Conservation (phyloP, 371 early-diverging fungal species). For the Mortierella sp. region DNA sequence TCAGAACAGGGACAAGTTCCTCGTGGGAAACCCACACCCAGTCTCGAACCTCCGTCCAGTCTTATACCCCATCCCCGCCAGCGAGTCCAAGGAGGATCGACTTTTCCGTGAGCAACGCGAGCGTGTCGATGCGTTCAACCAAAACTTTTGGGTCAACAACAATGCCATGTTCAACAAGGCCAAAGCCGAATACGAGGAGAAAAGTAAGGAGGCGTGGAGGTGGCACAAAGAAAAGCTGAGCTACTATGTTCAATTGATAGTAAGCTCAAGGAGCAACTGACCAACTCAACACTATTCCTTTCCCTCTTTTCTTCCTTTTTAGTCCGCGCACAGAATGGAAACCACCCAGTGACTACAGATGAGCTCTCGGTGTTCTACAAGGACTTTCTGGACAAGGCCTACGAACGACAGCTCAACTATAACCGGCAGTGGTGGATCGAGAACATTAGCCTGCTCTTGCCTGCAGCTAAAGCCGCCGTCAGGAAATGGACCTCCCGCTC, state of each 20-base stretch:
- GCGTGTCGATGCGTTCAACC: slow-evolving; percentile 73
- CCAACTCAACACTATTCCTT: neutral
- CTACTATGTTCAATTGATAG: too few relatives aligned
- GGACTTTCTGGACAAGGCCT: slow-evolving; percentile 80
- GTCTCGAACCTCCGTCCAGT: slow-evolving; percentile 80
- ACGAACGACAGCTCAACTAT: slow-evolving; percentile 80
- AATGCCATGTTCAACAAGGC: slow-evolving; percentile 77
- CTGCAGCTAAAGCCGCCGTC: slow-evolving; percentile 73
- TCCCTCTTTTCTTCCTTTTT: neutral
- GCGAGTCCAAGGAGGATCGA: slow-evolving; percentile 69
- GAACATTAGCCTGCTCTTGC: slow-evolving; percentile 76
- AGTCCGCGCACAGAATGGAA: slow-evolving; percentile 52
- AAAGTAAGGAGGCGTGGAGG: slow-evolving; percentile 57
- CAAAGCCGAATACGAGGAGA: slow-evolving; percentile 74
- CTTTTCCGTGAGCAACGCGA: slow-evolving; percentile 59
- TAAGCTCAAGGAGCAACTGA: neutral
- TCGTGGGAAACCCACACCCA: slow-evolving; percentile 80
- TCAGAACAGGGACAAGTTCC: slow-evolving; percentile 40
- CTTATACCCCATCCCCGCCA: slow-evolving; percentile 69
- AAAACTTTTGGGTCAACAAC: slow-evolving; percentile 83
- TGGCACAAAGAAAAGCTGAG: too few relatives aligned
- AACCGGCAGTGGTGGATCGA: slow-evolving; percentile 83
- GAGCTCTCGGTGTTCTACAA: slow-evolving; percentile 84
- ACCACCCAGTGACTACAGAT: slow-evolving; percentile 73
- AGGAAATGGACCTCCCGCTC: slow-evolving; percentile 48